These are phyloP conservation scores for Tylopilus balloui DNA, from an alignment of 768 basidiomycete genomes.

Conservation along the genomic window DNA sequence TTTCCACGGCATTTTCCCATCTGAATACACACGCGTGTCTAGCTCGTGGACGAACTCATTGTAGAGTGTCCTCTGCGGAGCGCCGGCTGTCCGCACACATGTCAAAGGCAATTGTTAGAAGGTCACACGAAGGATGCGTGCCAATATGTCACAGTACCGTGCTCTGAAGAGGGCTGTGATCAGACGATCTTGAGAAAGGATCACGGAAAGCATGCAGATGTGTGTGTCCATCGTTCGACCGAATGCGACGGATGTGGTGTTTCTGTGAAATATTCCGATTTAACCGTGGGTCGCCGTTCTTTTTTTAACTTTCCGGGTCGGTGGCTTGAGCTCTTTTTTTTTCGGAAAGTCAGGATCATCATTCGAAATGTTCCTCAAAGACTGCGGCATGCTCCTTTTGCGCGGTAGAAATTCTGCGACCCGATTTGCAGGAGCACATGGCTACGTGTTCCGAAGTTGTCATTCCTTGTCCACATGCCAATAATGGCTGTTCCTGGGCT, in stretches of 20 bases:
- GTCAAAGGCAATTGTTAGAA: constrained; percentile 63
- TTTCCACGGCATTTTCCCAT: background rate
- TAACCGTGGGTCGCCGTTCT: constrained; percentile 33
- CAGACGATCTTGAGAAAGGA: constrained; percentile 44
- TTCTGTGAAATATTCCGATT: constrained; percentile 32
- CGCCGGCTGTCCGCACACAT: constrained; percentile 58
- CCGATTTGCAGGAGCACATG: constrained; percentile 33
- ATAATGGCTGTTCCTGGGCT: constrained; percentile 51
- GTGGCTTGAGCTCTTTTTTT: constrained; percentile 1
- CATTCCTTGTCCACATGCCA: constrained; percentile 43
- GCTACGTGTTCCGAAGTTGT: constrained; percentile 36
- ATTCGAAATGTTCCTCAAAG: constrained; percentile 35
- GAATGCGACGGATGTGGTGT: constrained; percentile 39
- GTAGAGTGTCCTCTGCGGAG: constrained; percentile 64
- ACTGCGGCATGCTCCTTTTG: constrained; percentile 41
- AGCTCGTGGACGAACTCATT: constrained; percentile 81
- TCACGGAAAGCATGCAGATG: constrained; percentile 37
- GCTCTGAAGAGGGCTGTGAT: constrained; percentile 45
- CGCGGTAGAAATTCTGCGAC: constrained; percentile 32
- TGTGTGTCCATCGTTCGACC: constrained; percentile 35
- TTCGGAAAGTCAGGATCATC: constrained; percentile 34
- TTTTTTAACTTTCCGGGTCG: background rate
- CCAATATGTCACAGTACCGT: constrained; percentile 49
- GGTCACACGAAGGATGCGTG: constrained; percentile 62
- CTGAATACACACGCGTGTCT: constrained; percentile 8